Evolutionary conservation across 768 basidiomycete species (phyloP), one percentile per base, ranked within the genome.

Genomic region (Naematelia encephala): DNA sequence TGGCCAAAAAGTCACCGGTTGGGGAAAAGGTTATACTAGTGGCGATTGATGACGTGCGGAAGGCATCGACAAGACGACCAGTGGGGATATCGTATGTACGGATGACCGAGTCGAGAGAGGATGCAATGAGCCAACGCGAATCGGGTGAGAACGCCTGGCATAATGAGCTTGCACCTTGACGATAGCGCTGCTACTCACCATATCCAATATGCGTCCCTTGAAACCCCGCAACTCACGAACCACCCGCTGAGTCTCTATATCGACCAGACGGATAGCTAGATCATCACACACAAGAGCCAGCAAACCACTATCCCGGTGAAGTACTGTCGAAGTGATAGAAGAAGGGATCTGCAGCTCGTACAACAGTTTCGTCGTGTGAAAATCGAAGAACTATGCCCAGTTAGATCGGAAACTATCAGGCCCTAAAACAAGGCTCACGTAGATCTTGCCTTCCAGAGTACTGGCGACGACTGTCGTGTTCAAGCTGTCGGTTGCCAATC

Each of bases 81-180:
- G 92, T 91, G 0, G 96, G 94, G 23, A 99, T 82, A 73, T 99
- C 94, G 75, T 91, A 99, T 1, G 94, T 98, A 27, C 96, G 85
- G 67, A 98, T 90, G 54, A 88, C 82, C 0, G 90, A 90, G 76
- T 99, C 96, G 42, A 96, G 80, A 8, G 93, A 92, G 1, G 89
- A 85, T 1, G 86, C 81, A 43, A 97, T 82, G 51, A 99, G 80
- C 96, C 94, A 98, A 54, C 96, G 82, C 1, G 92, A 93, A 75
- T 97, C 92, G 1, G 90, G 85, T 5, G 96, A 98, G 78, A 97
- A 97, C 0, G 90, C 84, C 93, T 97, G 4, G 16, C 13, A 23
- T 49, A 30, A 63, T 57, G 2, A 45, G 5, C 11, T 13, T 27
- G 19, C 25, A 47, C 8, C 19, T 47, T 5, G 19, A 8, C n/a